Conservation (phyloP, 305 asterid genomes). For the Solanum hybrid region DNA sequence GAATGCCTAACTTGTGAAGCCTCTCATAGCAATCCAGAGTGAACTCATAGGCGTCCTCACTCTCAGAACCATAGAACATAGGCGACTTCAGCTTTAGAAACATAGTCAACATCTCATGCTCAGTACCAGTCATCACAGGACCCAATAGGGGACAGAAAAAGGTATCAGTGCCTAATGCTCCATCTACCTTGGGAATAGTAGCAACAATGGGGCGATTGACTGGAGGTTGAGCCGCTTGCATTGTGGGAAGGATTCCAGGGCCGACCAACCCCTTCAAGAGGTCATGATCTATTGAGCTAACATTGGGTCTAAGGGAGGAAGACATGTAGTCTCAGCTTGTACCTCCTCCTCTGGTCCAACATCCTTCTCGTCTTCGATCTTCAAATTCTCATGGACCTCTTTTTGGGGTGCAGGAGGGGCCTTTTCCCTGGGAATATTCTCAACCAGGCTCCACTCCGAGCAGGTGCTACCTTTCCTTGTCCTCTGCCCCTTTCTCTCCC, state of each 20-base stretch:
- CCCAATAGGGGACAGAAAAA: too few species aligned
- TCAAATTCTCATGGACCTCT: neutral
- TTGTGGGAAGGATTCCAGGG: neutral
- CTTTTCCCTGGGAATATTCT: neutral
- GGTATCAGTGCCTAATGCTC: neutral
- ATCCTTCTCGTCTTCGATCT: neutral
- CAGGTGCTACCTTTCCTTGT: neutral
- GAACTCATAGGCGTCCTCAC: neutral
- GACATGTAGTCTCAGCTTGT: neutral
- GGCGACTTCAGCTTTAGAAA: neutral
- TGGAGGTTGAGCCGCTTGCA: neutral
- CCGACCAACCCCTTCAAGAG: neutral
- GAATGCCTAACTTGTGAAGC: neutral
- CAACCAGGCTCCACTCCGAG: neutral
- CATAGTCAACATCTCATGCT: neutral
- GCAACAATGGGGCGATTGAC: neutral
- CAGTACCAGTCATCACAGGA: neutral
- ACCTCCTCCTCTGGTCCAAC: neutral
- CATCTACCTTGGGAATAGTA: neutral
- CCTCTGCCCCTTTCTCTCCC: neutral
- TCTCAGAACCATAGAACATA: neutral
- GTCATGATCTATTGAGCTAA: neutral
- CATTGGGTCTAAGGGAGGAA: neutral
- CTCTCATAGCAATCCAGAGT: neutral
- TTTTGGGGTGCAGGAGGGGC: neutral